Evolutionary conservation across 257 asterid species (phyloP), one percentile per base, ranked within the genome.

Genomic region (Penstemon newberryi): DNA sequence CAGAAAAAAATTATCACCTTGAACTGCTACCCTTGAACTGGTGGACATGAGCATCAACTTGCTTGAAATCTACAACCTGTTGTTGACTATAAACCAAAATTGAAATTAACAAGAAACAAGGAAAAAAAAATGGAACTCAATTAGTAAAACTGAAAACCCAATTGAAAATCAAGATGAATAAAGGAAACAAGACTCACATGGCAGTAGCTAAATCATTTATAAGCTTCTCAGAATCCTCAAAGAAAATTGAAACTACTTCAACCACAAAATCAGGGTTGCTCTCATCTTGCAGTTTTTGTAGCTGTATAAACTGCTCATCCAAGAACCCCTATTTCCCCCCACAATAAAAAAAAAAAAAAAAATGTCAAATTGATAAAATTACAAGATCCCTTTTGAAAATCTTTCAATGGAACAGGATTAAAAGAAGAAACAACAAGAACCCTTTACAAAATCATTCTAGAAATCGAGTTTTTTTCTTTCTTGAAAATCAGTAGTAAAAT

Each of bases 221-320:
- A 72, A 88, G 84, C 63, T 83, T 88, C 83, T 88, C 95, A 36
- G 90, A 88, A 75, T 85, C 95, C 59, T 80, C 87, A 67, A 88
- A 88, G 87, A 82, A 88, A 44, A 88, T 86, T 8, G 95, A 77
- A 56, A 88, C 80, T 8, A 88, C 95, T 77, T 88, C 92, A 65
- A 80, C 73, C 36, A 86, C 92, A 68, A 88, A 88, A 68, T 86
- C 86, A 4, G 95, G 95, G 71, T 80, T 88, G 82, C 86, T 82
- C 76, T 88, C 90, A 77, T 86, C 95, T 82, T 86, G 90, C 75
- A 88, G 76, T 56, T 85, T 80, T 77, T 82, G 92, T 4, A 88
- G 79, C 85, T 88, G 92, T 25, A 71, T 43, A 68, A 82, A 88
- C 79, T 88, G 92, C 51, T 84, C 95, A 69, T 88, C 92, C 83